Evolutionary conservation across 495 filamentous ascomycete genomes (phyloP).

Genomic region (Penicillium macrosclerotiorum): DNA sequence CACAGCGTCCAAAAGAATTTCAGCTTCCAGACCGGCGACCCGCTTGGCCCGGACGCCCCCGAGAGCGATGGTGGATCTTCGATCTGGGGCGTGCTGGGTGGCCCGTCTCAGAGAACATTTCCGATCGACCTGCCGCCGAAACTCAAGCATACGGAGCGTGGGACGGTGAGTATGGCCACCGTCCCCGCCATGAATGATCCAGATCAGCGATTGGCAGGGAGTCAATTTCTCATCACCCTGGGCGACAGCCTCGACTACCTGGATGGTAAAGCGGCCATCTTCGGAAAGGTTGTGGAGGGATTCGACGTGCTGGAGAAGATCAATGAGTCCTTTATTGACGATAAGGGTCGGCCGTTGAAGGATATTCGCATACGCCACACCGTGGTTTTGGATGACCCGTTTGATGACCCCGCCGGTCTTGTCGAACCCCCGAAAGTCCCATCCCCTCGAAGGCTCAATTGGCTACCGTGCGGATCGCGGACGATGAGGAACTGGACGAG

Average conservation of each 20-base stretch:
- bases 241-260: constrained; percentile 85
- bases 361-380: constrained; percentile 94
- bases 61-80: constrained; percentile 88
- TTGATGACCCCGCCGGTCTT: constrained; percentile 71
- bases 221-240: constrained; percentile 88
- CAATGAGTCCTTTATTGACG: constrained; percentile 83
- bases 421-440: constrained; percentile 78
- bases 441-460: constrained; percentile 78
- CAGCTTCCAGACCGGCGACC: constrained; percentile 93
- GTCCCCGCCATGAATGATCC: constrained; percentile 72
- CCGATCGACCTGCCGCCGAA: constrained; percentile 78
- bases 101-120: constrained; percentile 73
- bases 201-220: constrained; percentile 75
- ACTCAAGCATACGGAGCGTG: constrained; percentile 78
- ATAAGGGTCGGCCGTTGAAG: constrained; percentile 76
- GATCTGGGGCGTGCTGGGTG: constrained; percentile 83
- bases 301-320: constrained; percentile 92
- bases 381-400: constrained; percentile 85
- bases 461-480: constrained; percentile 86
- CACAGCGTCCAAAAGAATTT: constrained; percentile 87
- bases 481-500: constrained; percentile 78
- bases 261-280: constrained; percentile 89
- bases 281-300: constrained; percentile 90
- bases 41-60: constrained; percentile 75
- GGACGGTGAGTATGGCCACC: constrained; percentile 94